Base-by-base conservation (phyloP, 2,329 filamentous ascomycete species). In the Beauveria medogensis region DNA sequence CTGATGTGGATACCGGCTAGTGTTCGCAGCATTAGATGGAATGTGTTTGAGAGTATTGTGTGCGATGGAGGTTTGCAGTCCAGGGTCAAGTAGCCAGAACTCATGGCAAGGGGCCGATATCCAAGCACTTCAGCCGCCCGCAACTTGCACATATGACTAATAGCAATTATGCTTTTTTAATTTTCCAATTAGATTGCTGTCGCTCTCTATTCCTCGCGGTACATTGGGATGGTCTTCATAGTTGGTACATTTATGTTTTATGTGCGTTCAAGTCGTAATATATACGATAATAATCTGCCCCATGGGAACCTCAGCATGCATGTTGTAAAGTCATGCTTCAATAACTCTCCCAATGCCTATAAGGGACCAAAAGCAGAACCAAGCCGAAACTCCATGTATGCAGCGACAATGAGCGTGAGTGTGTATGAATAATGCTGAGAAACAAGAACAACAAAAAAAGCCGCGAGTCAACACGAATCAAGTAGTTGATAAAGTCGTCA, bases 341-440 rank as follows among this genome's bases (percentile, higher is more conserved):
- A 43, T 28, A 8, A 46, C 20, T 53, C 9, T 52, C 4, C 16
- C 44, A 22, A 10, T 43, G 22, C 47, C 24, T 43, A 0, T 3
- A 41, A 22, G 2, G 16, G 20, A 22, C n/a, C 44, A 20, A 28
- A 47, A 47, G 8, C 6, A 55, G 48, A 52, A 60, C 26, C 30
- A 48, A 60, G 40, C 58, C 50, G 3, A 54, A 55, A 60, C 58
- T 60, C 58, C 58, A 41, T 48, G 58, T 51, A 54, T 55, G 58
- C 58, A 60, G 58, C 47, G 43, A 60, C 26, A 54, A 41, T 60
- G 58, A 60, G 51, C 14, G 58, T 60, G n/a, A 37, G 50, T 46
- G 50, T 54, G 50, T 28, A 30, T 30, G 46, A 53, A 26, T 2
- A 47, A 47, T 46, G 58, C 28, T 22, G n/a, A 41, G 28, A 47